Base-by-base conservation (phyloP, 2,329 filamentous ascomycete genomes). In the Apiospora sp. region DNA sequence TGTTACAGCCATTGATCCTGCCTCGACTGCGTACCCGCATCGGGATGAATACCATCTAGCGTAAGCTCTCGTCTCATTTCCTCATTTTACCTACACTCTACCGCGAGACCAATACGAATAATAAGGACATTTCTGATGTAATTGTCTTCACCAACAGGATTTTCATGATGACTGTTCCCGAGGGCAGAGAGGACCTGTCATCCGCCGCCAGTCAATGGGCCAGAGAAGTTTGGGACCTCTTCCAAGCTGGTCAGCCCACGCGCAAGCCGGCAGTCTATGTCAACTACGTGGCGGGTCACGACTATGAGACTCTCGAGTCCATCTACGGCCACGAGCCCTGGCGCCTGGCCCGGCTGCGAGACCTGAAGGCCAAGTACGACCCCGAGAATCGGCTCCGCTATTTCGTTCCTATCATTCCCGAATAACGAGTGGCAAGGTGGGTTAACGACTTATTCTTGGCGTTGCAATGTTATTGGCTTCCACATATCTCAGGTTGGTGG, bases 341-440 rank as follows among this genome's bases (percentile, higher is more conserved):
- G 81, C 76, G 79, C 1, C 75, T 78, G 75, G 54, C 76, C 41
- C 75, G 77, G 1, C 74, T 83, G 68, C 72, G 72, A 41, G 67
- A 54, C 1, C 74, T 82, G 72, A 83, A 83, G 75, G 24, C 73
- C 16, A 80, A 80, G 73, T 83, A 81, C 69, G 81, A 82, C 70
- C 80, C 81, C 1, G 30, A 74, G 41, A 79, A 76, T 74, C 22
- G 46, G 6, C 67, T 71, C 37, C 19, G 22, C 34, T 71, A 64
- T 19, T 71, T 24, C 51, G n/a, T 16, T 16, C 69, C 69, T 13
- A 71, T 71, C 22, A 61, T 61, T 3, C 54, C 37, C 3, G 37
- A 37, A 37, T 37, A 3, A 37, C 10, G 4, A 37, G 37, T 8
- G 2, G 37, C 5, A 37, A 37, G 37, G 37, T 4, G 10, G 37